Conservation (phyloP, 441 rosid species). For the Brassica balearica region DNA sequence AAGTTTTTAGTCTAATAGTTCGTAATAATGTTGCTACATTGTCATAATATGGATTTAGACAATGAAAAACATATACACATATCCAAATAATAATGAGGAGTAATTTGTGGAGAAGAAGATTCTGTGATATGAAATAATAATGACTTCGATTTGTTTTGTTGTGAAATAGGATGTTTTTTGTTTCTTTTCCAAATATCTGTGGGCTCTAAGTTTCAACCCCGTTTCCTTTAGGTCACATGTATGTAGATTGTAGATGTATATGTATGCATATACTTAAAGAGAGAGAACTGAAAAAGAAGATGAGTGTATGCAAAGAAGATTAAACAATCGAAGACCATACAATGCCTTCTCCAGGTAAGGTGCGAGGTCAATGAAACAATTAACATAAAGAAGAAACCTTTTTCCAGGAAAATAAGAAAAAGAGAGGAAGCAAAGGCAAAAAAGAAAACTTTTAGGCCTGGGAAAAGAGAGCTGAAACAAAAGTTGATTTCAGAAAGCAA, state of each 20-base stretch:
- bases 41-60: no score
- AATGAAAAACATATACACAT: no score
- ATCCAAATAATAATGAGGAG: neutral
- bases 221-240: conserved; percentile 33
- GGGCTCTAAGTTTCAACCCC: conserved; percentile 41
- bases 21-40: no score
- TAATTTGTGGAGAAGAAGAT: conserved; percentile 18
- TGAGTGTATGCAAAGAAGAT: conserved; percentile 34
- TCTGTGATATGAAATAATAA: conserved; percentile 36
- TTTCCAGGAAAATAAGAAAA: conserved; percentile 15
- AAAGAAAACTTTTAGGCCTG: conserved; percentile 30
- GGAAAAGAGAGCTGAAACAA: conserved; percentile 38
- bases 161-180: conserved; percentile 39
- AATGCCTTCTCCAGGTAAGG: conserved; percentile 42
- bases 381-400: conserved; percentile 36
- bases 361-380: conserved; percentile 44
- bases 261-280: neutral
- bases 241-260: conserved; percentile 18
- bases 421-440: conserved; percentile 15
- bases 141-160: conserved; percentile 40
- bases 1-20: no score
- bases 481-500: conserved; percentile 46
- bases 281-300: conserved; percentile 18
- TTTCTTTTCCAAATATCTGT: conserved; percentile 38
- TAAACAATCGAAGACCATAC: conserved; percentile 40